These are phyloP conservation scores for Exophiala sp. DNA, from an alignment of 2,329 filamentous ascomycete species.

Conservation along the genomic window DNA sequence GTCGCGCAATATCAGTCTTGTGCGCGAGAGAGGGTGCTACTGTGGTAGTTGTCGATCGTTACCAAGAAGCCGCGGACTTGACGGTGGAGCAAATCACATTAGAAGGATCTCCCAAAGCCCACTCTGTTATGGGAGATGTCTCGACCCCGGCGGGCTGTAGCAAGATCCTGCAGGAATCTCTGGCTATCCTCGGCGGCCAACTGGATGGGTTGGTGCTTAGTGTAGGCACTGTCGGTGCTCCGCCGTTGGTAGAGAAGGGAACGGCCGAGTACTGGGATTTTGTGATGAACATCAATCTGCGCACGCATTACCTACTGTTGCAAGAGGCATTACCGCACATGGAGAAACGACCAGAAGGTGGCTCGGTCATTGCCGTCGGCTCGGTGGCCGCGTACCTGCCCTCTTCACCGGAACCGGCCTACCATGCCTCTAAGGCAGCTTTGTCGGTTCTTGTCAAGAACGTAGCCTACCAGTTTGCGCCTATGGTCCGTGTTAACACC, in stretches of 20 bases:
- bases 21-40: constrained; percentile 1
- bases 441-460: not conserved
- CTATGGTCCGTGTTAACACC: not conserved
- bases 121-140: not conserved
- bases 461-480: not conserved
- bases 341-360: not conserved
- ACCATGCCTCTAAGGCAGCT: not conserved
- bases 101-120: not conserved
- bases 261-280: constrained; percentile 1
- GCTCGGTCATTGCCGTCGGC: not conserved
- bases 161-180: not conserved
- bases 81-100: not conserved
- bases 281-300: constrained; percentile 2
- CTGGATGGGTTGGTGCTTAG: not conserved
- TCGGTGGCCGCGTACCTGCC: not conserved
- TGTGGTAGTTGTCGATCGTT: not conserved
- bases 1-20: not conserved
- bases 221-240: not conserved
- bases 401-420: not conserved
- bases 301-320: not conserved
- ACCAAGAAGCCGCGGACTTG: not conserved
- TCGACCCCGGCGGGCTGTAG: not conserved
- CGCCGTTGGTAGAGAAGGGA: no score
- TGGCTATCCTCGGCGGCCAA: not conserved
- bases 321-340: not conserved